These are phyloP conservation scores for Elsinoe perseae DNA, from an alignment of 2,329 filamentous ascomycete genomes.

Conservation along the genomic window DNA sequence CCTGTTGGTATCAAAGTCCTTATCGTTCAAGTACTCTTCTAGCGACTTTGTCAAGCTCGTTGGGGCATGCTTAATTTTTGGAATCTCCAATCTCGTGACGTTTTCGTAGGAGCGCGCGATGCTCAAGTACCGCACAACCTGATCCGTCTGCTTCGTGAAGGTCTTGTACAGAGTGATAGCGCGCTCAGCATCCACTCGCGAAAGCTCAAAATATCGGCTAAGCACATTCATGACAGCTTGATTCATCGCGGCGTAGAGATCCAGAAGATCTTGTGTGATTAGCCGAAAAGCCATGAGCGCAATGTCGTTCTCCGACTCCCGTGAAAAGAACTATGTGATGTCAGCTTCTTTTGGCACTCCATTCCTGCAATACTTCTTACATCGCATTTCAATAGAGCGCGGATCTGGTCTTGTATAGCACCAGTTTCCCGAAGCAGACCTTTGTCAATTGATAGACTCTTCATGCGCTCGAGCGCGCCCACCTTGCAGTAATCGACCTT, in stretches of 20 bases:
- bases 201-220: slow-evolving; percentile 98
- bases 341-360: background rate
- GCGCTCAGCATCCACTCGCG: slow-evolving; percentile 82
- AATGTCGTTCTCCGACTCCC: slow-evolving; percentile 92
- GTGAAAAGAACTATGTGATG: slow-evolving; percentile 61
- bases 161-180: slow-evolving; percentile 86
- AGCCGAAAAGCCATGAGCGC: slow-evolving; percentile 88
- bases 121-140: slow-evolving; percentile 82
- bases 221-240: slow-evolving; percentile 95
- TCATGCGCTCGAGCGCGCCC: slow-evolving; percentile 66
- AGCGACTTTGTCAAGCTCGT: slow-evolving; percentile 82
- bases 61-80: slow-evolving; percentile 93
- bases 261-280: slow-evolving; percentile 79
- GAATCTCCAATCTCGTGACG: slow-evolving; percentile 86
- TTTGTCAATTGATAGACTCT: slow-evolving; percentile 82
- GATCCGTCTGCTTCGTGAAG: slow-evolving; percentile 86
- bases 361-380: slow-evolving; percentile 44
- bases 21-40: slow-evolving; percentile 89
- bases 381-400: slow-evolving; percentile 79
- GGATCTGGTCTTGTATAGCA: slow-evolving; percentile 78
- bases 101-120: slow-evolving; percentile 85
- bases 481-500: slow-evolving; percentile 83
- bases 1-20: slow-evolving; percentile 89
- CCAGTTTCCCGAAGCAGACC: slow-evolving; percentile 88
- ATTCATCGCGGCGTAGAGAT: slow-evolving; percentile 90